phyloP scores from a whole-genome alignment of 1,284 basidiomycete species.

The Ceratobasidium sp. region DNA sequence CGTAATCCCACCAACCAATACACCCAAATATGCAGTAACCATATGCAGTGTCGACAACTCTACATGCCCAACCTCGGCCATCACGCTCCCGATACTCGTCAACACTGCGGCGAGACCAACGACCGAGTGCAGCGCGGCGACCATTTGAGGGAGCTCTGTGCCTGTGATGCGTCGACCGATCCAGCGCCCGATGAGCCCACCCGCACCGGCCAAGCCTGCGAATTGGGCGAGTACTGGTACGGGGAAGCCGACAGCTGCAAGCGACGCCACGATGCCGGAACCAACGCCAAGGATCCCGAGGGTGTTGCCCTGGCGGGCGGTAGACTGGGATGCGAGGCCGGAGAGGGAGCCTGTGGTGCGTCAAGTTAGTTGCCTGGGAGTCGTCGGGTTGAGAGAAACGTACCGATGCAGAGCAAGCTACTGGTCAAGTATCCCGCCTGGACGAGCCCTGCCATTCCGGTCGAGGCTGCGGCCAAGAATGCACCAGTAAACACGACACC shows the following conservation, averaged over 20 bases:
- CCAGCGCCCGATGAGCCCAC: slow-evolving; percentile 69
- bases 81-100: slow-evolving; percentile 81
- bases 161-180: slow-evolving; percentile 83
- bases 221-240: slow-evolving; percentile 79
- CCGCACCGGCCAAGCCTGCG: slow-evolving; percentile 75
- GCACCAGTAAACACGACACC: slow-evolving; percentile 82
- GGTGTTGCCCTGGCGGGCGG: slow-evolving; percentile 83
- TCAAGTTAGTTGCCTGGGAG: not conserved
- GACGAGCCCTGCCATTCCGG: slow-evolving; percentile 84
- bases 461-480: slow-evolving; percentile 79
- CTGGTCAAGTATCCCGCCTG: slow-evolving; percentile 86
- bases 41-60: slow-evolving; percentile 73
- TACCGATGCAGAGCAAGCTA: slow-evolving; percentile 83
- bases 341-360: slow-evolving; percentile 70
- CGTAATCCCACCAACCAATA: slow-evolving; percentile 72
- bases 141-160: slow-evolving; percentile 86
- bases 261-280: slow-evolving; percentile 80
- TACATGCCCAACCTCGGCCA: slow-evolving; percentile 69
- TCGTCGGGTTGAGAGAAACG: slow-evolving; percentile 47
- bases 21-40: slow-evolving; percentile 84
- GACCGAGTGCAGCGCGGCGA: slow-evolving; percentile 78
- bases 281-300: slow-evolving; percentile 84
- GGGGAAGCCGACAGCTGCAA: slow-evolving; percentile 83
- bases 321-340: slow-evolving; percentile 76
- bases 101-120: slow-evolving; percentile 87